Evolutionary conservation across 1,284 basidiomycete genomes (phyloP), one percentile per base, ranked within the genome.

Genomic region (Trametes versicolor): DNA sequence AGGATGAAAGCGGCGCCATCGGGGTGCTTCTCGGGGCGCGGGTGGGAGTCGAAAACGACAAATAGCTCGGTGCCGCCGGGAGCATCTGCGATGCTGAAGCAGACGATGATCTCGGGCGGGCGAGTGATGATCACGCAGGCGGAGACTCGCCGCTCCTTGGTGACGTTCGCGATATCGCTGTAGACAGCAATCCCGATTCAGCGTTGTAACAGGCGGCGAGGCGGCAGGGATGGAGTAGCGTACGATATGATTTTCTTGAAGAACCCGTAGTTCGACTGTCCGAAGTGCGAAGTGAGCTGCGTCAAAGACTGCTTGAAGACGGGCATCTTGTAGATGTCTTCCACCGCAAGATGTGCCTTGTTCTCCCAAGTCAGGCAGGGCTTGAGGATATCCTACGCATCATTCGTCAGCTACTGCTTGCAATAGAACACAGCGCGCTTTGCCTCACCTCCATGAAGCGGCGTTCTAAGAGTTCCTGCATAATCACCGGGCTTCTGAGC

Each of bases 1-100:
- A 90, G 78, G 47, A 84, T 82, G 63, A 90, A 80, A 0, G 85
- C 87, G 2, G 89, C 83, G 15, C 88, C 88, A 32, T 79, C 68
- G 0, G 85, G 85, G 69, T 90, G 83, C n/a, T 79, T 79, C 17
- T 63, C 50, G 0, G 82, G 80, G n/a, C 88, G 83, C 19, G 86
- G 80, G 71, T 90, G 90, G 1, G 87, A 87, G 74, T 91, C 89
- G 66, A 91, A 90, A 48, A 90, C 76, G 52, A 85, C 80, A 67
- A 86, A 90, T 13, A 86, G 62, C 13, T 75, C 71, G 36, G 50
- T 34, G 32, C 50, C 50, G 50, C 58, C 67, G 4, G 67, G 63
- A 7, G 71, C 48, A 25, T 76, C 71, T 23, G 77, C 73, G 52
- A 89, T 79, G 65, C 83, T 85, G 66, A 89, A 72, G 70, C 86